These are phyloP conservation scores for Oropetium thomaeum DNA, from an alignment of 176 grass and related monocot genomes.

Conservation along the genomic window DNA sequence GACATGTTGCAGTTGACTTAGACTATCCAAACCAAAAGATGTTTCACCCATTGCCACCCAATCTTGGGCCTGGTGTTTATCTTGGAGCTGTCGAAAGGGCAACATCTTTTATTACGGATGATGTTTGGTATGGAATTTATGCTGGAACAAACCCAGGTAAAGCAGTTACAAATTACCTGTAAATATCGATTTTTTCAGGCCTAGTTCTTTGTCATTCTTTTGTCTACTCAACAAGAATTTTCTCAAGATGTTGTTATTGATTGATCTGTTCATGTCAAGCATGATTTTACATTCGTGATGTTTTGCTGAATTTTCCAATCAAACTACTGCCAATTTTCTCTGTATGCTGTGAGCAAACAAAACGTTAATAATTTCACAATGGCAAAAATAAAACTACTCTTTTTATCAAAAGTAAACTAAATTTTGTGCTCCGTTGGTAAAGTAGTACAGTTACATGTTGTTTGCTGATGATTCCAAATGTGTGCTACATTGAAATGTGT, in stretches of 20 bases:
- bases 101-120: conserved; percentile 96
- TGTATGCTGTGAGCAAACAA: neutral
- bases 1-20: conserved; percentile 94
- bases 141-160: conserved; percentile 99
- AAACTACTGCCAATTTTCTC: neutral
- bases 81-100: conserved; percentile 96
- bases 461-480: conserved; percentile 19
- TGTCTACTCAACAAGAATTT: conserved; percentile 1
- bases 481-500: conserved; percentile 24
- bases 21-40: conserved; percentile 99
- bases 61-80: conserved; percentile 99
- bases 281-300: conserved; percentile 2
- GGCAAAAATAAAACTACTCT: neutral
- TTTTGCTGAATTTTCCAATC: neutral
- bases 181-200: conserved; percentile 9
- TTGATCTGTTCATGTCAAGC: neutral
- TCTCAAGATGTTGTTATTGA: neutral
- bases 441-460: neutral
- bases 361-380: neutral
- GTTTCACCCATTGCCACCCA: conserved; percentile 96
- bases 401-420: conserved; percentile 1
- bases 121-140: conserved; percentile 99
- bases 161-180: conserved; percentile 34
- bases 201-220: neutral
- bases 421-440: neutral